Base-by-base conservation (phyloP, 768 basidiomycete species). In the Lentinula lateritia region DNA sequence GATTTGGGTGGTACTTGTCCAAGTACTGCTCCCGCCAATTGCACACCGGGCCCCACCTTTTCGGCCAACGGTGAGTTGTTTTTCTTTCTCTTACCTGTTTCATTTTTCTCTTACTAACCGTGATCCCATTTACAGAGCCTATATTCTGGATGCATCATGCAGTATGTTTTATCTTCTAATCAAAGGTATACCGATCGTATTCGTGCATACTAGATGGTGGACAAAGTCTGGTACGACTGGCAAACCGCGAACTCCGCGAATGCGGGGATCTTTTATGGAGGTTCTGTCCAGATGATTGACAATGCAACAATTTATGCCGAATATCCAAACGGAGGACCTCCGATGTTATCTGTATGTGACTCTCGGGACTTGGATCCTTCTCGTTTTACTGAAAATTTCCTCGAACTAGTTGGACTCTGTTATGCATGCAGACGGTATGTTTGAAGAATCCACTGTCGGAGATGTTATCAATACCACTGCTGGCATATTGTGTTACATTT, bases 161-260 rank as follows among this genome's bases (percentile, higher is more conserved):
- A 0, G 75, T 75, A 54, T 56, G 70, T 43, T 35, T 39, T 18
- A 43, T 59, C n/a, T 20, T 50, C 6, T 16, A 18, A n/a, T 9
- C 6, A 2, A 16, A 56, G 20, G 39, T 28, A 8, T 56, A 56
- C 15, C n/a, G 6, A 8, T 55, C 6, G 16, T 28, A 55, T 50
- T 41, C 50, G 43, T 54, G 3, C 41, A 15, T 54, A n/a, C n/a
- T n/a, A 67, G 67, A 75, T 74, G 74, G 65, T 76, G 52, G 75
- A 75, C 64, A 73, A 73, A 60, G 58, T 75, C 15, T 76, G 75
- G 75, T 73, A 52, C 54, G 70, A 75, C 53, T 75, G 75, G 75
- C 75, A 76, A 52, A 60, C 61, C 56, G 60, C 59, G 10, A 46
- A 71, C 59, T 34, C 63, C 1, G 53, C 46, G 10, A 75, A 72